Percentiles rank a stretch among this genome's conserved stretches.
phyloP scores from a whole-genome alignment of 441 rosid genomes.

The Eruca vesicaria region DNA sequence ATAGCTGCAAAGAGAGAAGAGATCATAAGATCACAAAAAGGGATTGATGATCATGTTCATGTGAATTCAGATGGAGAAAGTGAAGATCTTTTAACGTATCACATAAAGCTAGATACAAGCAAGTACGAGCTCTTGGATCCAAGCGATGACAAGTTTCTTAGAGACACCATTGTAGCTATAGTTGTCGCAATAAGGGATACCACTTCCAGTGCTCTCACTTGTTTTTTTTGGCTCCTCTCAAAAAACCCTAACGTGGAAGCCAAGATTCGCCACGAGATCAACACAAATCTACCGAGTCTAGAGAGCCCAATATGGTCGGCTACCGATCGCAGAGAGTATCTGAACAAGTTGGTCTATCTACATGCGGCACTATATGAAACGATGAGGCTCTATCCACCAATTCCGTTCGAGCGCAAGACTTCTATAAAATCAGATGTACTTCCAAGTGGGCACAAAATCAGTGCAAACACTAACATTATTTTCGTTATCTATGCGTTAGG shows the following conservation, averaged over 20 bases:
- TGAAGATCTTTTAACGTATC: background rate
- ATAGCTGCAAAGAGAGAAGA: constrained; percentile 1
- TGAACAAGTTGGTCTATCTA: constrained; percentile 34
- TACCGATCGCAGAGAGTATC: background rate
- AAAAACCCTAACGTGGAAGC: background rate
- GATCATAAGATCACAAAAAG: background rate
- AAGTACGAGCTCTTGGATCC: background rate
- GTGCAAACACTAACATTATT: constrained; percentile 8
- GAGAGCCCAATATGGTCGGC: background rate
- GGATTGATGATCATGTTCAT: background rate
- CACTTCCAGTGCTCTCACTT: background rate
- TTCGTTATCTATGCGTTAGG: constrained; percentile 30
- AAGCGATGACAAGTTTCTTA: background rate
- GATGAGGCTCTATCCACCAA: constrained; percentile 41
- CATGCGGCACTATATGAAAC: constrained; percentile 36
- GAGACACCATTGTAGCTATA: background rate
- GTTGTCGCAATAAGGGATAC: background rate
- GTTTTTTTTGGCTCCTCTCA: constrained; percentile 2
- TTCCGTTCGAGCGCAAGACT: constrained; percentile 24
- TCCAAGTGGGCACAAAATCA: constrained; percentile 39
- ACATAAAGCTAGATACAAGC: background rate
- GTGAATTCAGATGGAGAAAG: background rate
- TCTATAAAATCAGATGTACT: constrained; percentile 29
- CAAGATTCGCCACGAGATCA: constrained; percentile 30
- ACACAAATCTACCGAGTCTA: background rate